Base-by-base conservation (phyloP, 805 yeast species). In the Zygosaccharomyces kombuchaensis region DNA sequence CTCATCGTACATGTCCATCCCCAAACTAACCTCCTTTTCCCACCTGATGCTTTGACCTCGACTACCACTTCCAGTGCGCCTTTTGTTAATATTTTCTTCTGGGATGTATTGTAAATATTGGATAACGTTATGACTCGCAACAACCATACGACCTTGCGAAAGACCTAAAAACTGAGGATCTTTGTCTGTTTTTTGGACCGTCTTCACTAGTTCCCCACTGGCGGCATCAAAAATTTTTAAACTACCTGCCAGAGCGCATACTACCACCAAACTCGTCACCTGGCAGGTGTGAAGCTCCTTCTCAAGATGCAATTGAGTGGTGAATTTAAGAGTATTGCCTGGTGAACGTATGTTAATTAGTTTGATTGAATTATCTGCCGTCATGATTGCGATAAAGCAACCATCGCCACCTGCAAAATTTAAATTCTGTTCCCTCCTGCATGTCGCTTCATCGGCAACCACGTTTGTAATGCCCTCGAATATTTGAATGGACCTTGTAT, bases 321-420 rank as follows among this genome's bases (percentile, higher is more conserved):
- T 55, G 2, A 43, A 34, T 17, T 44, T 46, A 13, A 54, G 16
- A 2, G 42, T 41, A 16, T 51, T 44, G 2, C 60, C 58, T 3
- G 59, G 53, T 9, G 55, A 45, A 32, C 68, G 44, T 13, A 63
- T 50, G 42, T 64, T 60, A 3, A 60, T 48, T 7, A 59, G 41
- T n/a, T 45, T 40, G 17, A 63, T 47, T 12, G 55, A 41, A 34
- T 59, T 59, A 35, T 51, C 49, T 23, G 44, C 45, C 1, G 65
- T 59, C 38, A 57, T 34, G 0, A 64, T 36, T 4, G 65, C 59
- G 3, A 65, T 34, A 37, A 51, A 61, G 44, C 70, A 66, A 25
- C 69, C 68, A 49, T 63, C 68, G 6, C 56, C 58, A 9, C 70
- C 70, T 2, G 67, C 60, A 10, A 60, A 42, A 14, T 45, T 45